Evolutionary conservation across 2,329 filamentous ascomycete genomes (phyloP), one percentile per base, ranked within the genome.

Genomic region (Akanthomyces muscarius): DNA sequence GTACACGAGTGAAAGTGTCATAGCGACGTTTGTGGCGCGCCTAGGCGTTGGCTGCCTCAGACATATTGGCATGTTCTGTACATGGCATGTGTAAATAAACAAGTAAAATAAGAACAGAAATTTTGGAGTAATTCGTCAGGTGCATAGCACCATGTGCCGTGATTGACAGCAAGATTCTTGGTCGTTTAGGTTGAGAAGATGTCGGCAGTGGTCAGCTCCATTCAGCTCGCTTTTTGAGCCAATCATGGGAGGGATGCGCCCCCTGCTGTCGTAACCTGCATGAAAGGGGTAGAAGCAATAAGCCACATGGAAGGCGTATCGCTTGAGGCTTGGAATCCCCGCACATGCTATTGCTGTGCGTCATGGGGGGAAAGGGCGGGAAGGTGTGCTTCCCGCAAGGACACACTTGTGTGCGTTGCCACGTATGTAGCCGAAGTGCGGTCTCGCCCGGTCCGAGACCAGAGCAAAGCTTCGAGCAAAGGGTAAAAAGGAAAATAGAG

Each of bases 301-400:
- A 28, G 56, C 56, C 56, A 59, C 56, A 50, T 36, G 13, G 11
- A 4, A 50, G 30, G 56, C 55, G 55, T 58, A 58, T 58, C 55
- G 55, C 55, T 28, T 28, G 42, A 8, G 25, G 53, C 41, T 38
- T 44, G 41, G 18, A n/a, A 38, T 50, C 30, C 44, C 44, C 44
- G 56, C 56, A 59, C 14, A 16, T 11, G 18, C n/a, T 44, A 33
- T n/a, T 21, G n/a, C 28, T 33, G 18, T n/a, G 55, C 30, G 56
- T 59, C 56, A 59, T 59, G 56, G 44, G 55, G 21, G 28, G 44
- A 47, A 53, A 16, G 50, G 28, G 28, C 28, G 28, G 28, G 6
- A n/a, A 14, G 5, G 48, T 41, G 13, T 14, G 13, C 13, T 5
- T 41, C 38, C 7, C 5, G 30, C 50, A 53, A 16, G 14, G 8